Evolutionary conservation across 257 asterid genomes (phyloP).

Genomic region (Orobanche coerulescens): DNA sequence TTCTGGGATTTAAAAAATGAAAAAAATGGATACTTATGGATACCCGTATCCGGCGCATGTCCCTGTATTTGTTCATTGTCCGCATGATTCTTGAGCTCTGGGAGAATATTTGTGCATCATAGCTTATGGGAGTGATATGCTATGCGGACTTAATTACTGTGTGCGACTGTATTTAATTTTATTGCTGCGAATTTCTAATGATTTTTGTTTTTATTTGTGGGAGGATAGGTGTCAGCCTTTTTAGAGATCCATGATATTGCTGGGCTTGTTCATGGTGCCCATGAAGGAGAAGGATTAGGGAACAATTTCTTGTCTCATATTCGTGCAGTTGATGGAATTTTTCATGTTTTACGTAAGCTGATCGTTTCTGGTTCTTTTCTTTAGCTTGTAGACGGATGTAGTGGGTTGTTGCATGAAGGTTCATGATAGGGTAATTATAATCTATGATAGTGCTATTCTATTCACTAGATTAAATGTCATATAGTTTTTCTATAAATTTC

Average conservation of each 20-base stretch:
- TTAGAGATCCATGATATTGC: conserved; percentile 97
- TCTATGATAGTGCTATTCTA: not conserved
- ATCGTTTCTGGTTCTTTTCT: not conserved
- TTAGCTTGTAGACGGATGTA: not conserved
- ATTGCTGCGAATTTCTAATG: not conserved
- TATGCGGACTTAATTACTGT: not conserved
- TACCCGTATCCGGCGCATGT: too few species aligned
- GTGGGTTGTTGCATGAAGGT: not conserved
- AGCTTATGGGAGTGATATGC: conserved; percentile 7
- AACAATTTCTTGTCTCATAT: conserved; percentile 94
- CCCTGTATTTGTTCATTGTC: too few species aligned
- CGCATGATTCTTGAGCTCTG: too few species aligned
- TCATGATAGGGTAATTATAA: not conserved
- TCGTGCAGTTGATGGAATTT: conserved; percentile 98
- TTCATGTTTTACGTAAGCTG: conserved; percentile 86
- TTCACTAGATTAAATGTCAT: not conserved
- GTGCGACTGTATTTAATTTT: not conserved
- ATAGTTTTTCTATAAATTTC: not conserved
- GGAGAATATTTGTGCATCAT: too few species aligned
- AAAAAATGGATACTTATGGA: too few species aligned
- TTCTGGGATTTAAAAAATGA: too few species aligned
- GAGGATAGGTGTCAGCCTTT: conserved; percentile 74
- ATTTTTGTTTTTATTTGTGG: not conserved
- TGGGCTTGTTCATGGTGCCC: conserved; percentile 98
- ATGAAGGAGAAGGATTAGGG: conserved; percentile 95